Evolutionary conservation across 768 basidiomycete species (phyloP).

Genomic region (Holtermannia corniformis): DNA sequence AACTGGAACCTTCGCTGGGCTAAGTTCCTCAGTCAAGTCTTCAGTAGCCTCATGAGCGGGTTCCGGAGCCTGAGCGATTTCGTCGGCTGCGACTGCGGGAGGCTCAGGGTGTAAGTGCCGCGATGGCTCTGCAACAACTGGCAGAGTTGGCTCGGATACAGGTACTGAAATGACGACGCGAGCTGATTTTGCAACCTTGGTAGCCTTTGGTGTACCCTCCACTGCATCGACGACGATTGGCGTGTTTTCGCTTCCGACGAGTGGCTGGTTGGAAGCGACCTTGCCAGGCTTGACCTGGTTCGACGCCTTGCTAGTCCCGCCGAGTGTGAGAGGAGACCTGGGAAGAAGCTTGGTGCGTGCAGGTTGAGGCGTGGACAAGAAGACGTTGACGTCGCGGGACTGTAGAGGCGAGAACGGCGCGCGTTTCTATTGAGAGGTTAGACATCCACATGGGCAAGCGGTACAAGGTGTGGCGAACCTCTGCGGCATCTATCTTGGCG

Average conservation of each 20-base stretch:
- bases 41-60: no score
- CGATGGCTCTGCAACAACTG: no score
- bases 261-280: not conserved
- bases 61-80: not conserved
- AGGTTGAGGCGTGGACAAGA: not conserved
- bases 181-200: not conserved
- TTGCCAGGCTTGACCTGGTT: constrained; percentile 3
- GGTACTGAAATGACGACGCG: no score
- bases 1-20: no score
- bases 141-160: no score
- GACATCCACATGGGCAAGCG: not conserved
- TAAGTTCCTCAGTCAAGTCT: no score
- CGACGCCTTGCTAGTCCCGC: constrained; percentile 1
- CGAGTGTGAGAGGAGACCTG: not conserved
- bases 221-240: no score
- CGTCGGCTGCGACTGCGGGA: not conserved
- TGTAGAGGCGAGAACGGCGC: constrained; percentile 26
- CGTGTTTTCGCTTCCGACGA: not conserved
- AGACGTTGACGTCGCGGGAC: constrained; percentile 18
- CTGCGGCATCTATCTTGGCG: constrained; percentile 1
- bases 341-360: no score
- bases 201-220: no score
- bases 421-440: constrained; percentile 1
- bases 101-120: no score
- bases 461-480: not conserved